phyloP scores from a whole-genome alignment of 75 land plant species.

The Picea glauca region DNA sequence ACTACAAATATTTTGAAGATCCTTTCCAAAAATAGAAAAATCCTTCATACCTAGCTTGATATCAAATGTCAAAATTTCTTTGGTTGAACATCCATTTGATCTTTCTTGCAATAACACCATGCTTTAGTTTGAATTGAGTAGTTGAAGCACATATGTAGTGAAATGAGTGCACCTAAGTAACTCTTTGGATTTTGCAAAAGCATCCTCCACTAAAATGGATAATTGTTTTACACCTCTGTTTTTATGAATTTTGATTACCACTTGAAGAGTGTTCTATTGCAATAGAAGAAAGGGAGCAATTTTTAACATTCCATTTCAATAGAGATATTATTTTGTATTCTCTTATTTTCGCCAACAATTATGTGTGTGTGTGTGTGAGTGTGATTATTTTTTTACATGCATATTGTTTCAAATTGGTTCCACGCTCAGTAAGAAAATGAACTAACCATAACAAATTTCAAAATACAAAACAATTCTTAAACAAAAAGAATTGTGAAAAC shows the following conservation, averaged over 20 bases:
- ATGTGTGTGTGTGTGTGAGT: too few species aligned
- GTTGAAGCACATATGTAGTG: neutral
- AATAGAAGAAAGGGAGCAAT: conserved; percentile 4
- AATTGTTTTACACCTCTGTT: neutral
- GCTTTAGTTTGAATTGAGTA: neutral
- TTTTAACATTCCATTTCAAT: conserved; percentile 19
- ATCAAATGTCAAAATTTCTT: conserved; percentile 31
- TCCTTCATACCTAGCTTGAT: conserved; percentile 37
- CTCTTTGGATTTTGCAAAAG: conserved; percentile 20
- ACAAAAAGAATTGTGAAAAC: too few species aligned
- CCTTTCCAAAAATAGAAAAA: conserved; percentile 41
- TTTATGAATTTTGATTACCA: neutral
- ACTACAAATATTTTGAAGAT: conserved; percentile 18
- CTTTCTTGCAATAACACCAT: neutral
- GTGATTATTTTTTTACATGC: too few species aligned
- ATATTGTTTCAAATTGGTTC: too few species aligned
- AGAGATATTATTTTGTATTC: neutral
- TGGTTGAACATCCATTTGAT: neutral
- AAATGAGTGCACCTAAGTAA: conserved; percentile 1
- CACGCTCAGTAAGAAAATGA: too few species aligned
- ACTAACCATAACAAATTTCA: too few species aligned
- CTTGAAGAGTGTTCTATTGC: neutral
- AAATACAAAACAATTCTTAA: too few species aligned
- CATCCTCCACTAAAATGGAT: conserved; percentile 14
- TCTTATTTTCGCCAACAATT: neutral